A percentile compares a stretch with the other conserved stretches of the same genome.
phyloP scores from a whole-genome alignment of 2,329 filamentous ascomycete genomes.

The Stachybotrys echinatus region DNA sequence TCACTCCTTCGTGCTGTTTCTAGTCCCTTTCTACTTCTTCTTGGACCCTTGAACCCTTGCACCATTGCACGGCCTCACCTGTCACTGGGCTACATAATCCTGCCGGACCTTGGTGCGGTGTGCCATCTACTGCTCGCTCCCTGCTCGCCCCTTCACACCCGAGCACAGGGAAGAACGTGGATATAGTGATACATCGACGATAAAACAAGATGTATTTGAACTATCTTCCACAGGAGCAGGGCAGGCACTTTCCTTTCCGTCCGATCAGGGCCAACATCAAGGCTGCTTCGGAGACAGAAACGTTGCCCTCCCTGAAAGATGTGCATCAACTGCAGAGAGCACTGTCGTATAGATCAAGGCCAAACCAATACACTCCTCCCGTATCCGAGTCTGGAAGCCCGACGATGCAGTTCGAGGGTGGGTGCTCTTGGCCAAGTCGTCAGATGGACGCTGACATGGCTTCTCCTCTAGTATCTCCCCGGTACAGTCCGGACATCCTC shows the following conservation, averaged over 20 bases:
- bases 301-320: background rate
- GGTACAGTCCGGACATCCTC: background rate
- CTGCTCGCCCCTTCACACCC: no score
- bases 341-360: background rate
- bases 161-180: background rate
- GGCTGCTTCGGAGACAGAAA: background rate
- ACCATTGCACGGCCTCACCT: background rate
- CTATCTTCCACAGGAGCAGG: background rate
- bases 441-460: background rate
- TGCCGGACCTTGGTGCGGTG: background rate
- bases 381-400: constrained; percentile 27
- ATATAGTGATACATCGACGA: background rate
- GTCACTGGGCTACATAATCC: background rate
- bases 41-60: background rate
- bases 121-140: background rate
- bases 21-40: background rate
- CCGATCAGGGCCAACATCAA: background rate
- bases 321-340: background rate
- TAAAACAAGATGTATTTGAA: background rate
- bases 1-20: background rate
- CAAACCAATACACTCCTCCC: constrained; percentile 14
- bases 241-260: background rate
- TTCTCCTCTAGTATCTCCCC: background rate
- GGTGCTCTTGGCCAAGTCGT: constrained; percentile 4
- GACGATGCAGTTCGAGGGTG: constrained; percentile 25